Conservation (phyloP, 306 rosid genomes). For the Trifolium dubium region DNA sequence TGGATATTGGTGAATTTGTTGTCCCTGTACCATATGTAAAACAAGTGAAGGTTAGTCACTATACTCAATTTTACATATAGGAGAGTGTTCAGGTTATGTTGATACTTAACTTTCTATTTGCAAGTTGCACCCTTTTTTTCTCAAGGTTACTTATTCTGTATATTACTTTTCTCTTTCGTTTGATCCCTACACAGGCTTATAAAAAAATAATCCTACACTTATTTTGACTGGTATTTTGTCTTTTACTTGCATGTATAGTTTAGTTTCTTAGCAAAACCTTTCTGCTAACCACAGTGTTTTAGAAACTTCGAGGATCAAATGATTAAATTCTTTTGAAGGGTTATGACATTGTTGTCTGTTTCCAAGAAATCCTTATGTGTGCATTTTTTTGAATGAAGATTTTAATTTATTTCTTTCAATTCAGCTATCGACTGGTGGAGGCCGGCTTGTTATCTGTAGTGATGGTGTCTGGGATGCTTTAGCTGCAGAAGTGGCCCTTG, state of each 20-base stretch:
- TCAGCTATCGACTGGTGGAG: conserved; percentile 91
- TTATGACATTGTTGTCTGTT: conserved; percentile 24
- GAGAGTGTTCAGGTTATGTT: conserved; percentile 20
- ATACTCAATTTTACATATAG: conserved; percentile 31
- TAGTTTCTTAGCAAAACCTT: conserved; percentile 25
- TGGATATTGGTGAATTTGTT: conserved; percentile 94
- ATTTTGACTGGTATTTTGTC: conserved; percentile 16
- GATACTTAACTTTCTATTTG: conserved; percentile 36
- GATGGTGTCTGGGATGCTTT: conserved; percentile 99
- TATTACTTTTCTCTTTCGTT: conserved; percentile 16
- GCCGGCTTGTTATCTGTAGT: conserved; percentile 92
- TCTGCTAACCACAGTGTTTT: conserved; percentile 11
- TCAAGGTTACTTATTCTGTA: conserved; percentile 32
- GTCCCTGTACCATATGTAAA: conserved; percentile 97
- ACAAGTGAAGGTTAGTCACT: conserved; percentile 96
- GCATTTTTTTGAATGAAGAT: background rate
- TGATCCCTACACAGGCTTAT: background rate
- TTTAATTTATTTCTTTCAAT: conserved; percentile 40
- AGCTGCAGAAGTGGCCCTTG: conserved; percentile 79
- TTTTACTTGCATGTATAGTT: conserved; percentile 1
- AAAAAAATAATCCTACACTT: background rate
- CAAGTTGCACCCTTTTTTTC: background rate
- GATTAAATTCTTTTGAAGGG: conserved; percentile 23
- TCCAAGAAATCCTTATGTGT: background rate
- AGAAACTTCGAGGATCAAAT: conserved; percentile 33